Conservation (phyloP, 768 basidiomycete genomes). For the Mycena venus region DNA sequence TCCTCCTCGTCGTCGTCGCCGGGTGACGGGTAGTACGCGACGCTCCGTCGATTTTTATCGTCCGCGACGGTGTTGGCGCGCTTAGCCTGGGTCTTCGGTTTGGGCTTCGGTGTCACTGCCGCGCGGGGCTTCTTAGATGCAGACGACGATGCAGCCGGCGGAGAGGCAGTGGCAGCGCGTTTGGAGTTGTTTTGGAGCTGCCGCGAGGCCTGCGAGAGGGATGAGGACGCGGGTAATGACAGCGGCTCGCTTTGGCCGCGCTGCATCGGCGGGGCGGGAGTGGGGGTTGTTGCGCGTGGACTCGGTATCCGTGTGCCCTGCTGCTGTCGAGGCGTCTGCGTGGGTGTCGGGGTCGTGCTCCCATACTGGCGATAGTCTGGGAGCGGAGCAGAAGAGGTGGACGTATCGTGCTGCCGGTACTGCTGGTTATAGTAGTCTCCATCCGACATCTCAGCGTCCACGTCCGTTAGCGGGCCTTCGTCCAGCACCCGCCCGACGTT, state of each 20-base stretch:
- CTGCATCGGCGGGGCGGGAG: constrained; percentile 40
- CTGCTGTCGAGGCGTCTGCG: constrained; percentile 31
- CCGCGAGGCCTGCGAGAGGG: constrained; percentile 43
- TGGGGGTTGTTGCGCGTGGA: constrained; percentile 26
- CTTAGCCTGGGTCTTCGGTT: constrained; percentile 57
- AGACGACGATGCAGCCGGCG: constrained; percentile 41
- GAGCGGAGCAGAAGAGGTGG: constrained; percentile 8
- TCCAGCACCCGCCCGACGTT: constrained; percentile 74
- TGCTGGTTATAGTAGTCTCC: constrained; percentile 48
- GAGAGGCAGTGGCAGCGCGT: constrained; percentile 38
- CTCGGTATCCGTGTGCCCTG: constrained; percentile 38
- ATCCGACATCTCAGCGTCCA: constrained; percentile 72
- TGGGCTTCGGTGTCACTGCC: constrained; percentile 46
- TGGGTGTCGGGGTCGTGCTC: constrained; percentile 43
- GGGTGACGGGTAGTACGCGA: constrained; percentile 79
- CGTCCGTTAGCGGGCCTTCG: constrained; percentile 81
- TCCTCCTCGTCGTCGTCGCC: constrained; percentile 64
- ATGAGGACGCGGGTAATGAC: constrained; percentile 48
- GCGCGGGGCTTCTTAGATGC: constrained; percentile 57
- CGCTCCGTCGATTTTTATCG: constrained; percentile 63
- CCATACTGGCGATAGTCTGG: constrained; percentile 26
- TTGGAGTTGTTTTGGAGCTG: constrained; percentile 46
- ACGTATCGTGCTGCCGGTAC: constrained; percentile 34
- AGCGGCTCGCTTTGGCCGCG: constrained; percentile 56
- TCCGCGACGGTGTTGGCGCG: constrained; percentile 51